Evolutionary conservation across 768 basidiomycete genomes (phyloP).

Genomic region (Russula abietina): DNA sequence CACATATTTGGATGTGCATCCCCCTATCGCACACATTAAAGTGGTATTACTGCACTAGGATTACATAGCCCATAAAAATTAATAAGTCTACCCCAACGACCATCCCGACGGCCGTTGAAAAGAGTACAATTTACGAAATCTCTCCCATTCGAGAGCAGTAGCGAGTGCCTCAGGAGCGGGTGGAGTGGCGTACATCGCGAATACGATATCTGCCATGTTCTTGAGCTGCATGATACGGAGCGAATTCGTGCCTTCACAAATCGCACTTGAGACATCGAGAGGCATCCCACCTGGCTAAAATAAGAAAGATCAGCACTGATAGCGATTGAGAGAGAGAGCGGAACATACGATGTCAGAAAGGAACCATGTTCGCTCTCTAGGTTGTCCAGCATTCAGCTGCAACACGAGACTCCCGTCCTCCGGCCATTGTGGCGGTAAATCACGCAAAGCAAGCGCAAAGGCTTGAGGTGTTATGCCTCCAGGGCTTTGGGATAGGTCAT

Average conservation of each 20-base stretch:
- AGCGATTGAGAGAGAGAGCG: neutral
- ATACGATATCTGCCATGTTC: conserved; percentile 16
- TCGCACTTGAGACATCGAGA: conserved; percentile 17
- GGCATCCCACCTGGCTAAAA: conserved; percentile 5
- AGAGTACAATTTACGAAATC: neutral
- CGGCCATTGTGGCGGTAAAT: conserved; percentile 19
- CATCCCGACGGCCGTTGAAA: neutral
- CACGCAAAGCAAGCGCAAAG: conserved; percentile 13
- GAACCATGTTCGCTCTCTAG: conserved; percentile 16
- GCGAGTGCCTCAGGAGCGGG: conserved; percentile 4
- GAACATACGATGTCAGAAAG: conserved; percentile 19
- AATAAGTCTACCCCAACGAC: neutral
- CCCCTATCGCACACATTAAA: too few species aligned
- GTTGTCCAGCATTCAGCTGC: conserved; percentile 12
- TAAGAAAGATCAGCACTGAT: neutral
- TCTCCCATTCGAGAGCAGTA: conserved; percentile 12
- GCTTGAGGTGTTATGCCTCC: conserved; percentile 14
- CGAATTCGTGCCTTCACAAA: conserved; percentile 17
- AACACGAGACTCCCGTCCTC: conserved; percentile 14
- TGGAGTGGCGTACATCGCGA: conserved; percentile 14
- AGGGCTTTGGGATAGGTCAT: conserved; percentile 4
- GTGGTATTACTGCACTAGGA: neutral
- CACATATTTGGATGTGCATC: too few species aligned
- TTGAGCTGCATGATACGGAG: conserved; percentile 18
- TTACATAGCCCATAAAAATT: neutral